phyloP scores from a whole-genome alignment of 352 stramenopile genomes.

The Thalassiosira delicatula region DNA sequence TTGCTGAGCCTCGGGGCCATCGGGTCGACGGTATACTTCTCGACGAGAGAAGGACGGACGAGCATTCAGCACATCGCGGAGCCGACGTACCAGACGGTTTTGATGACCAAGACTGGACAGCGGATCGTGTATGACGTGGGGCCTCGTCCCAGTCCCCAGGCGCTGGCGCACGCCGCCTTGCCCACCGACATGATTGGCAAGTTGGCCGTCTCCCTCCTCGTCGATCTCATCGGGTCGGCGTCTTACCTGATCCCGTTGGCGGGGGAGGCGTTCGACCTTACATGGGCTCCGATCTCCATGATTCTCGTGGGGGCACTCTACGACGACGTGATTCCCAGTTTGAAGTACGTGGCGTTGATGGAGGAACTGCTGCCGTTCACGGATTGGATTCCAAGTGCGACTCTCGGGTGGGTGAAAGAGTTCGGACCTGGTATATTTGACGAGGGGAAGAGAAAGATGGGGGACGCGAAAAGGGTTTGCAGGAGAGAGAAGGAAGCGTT shows the following conservation, averaged over 20 bases:
- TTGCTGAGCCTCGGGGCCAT: slow-evolving; percentile 13
- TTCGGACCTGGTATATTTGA: slow-evolving; percentile 70
- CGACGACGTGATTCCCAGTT: slow-evolving; percentile 85
- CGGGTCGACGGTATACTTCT: slow-evolving; percentile 56
- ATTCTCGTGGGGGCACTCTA: slow-evolving; percentile 92
- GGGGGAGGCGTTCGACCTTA: slow-evolving; percentile 90
- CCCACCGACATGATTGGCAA: slow-evolving; percentile 72
- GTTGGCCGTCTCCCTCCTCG: slow-evolving; percentile 79
- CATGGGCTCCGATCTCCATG: slow-evolving; percentile 91
- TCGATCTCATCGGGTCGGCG: slow-evolving; percentile 89
- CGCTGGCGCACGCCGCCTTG: slow-evolving; percentile 63
- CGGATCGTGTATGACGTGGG: slow-evolving; percentile 80
- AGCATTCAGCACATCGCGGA: slow-evolving; percentile 48
- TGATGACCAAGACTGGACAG: slow-evolving; percentile 73
- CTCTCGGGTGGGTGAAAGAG: slow-evolving; percentile 88
- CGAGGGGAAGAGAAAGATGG: slow-evolving; percentile 47
- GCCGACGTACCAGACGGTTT: slow-evolving; percentile 64
- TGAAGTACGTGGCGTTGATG: slow-evolving; percentile 87
- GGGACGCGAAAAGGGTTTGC: slow-evolving; percentile 16
- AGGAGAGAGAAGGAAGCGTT: slow-evolving; percentile 32
- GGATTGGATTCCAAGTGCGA: slow-evolving; percentile 93
- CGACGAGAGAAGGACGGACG: slow-evolving; percentile 59
- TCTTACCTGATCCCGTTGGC: slow-evolving; percentile 89
- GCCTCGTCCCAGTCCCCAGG: slow-evolving; percentile 71
- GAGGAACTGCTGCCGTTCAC: slow-evolving; percentile 92